Evolutionary conservation across 441 rosid genomes (phyloP), one percentile per base, ranked within the genome.

Genomic region (Geranium incanum): DNA sequence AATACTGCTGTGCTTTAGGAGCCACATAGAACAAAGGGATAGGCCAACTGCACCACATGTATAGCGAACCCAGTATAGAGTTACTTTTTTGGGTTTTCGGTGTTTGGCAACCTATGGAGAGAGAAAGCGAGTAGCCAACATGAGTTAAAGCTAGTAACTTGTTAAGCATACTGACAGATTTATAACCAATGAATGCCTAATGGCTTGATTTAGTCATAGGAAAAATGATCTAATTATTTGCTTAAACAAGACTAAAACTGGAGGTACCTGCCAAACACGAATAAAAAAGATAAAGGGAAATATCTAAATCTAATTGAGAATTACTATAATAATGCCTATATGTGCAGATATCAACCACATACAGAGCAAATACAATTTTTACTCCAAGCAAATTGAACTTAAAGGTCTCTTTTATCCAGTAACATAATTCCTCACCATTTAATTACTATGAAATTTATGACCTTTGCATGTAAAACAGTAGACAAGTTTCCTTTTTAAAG

Each of bases 31-130:
- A 78, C 86, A 86, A 74, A 84, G 79, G 3, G 93, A 89, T 48
- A 94, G 79, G 37, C 95, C 97, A 85, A 89, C 84, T 57, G 88
- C 93, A 77, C 97, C 93, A 78, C 85, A 90, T 28, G 97, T 81
- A 79, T 94, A 89, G 70, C 75, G 89, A 64, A 90, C 80, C 99
- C 99, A 94, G 75, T 86, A 82, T 70, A 78, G 86, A 64, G 92
- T 85, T 76, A 88, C 73, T 77, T 77, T 89, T 74, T 81, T 84
- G 59, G 99, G 97, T 78, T 89, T 94, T 76, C 78, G 84, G 84
- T 90, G 91, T 76, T 87, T 89, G 70, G 85, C 84, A 71, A 94
- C 90, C 97, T 94, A 73, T 57, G 67, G 67, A 62, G 67, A 66
- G 69, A 72, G 50, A 65, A 67, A 18, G 59, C 21, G 67, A 36